Base-by-base conservation (phyloP, 345 rosid genomes). In the Crucihimalaya himalaica region DNA sequence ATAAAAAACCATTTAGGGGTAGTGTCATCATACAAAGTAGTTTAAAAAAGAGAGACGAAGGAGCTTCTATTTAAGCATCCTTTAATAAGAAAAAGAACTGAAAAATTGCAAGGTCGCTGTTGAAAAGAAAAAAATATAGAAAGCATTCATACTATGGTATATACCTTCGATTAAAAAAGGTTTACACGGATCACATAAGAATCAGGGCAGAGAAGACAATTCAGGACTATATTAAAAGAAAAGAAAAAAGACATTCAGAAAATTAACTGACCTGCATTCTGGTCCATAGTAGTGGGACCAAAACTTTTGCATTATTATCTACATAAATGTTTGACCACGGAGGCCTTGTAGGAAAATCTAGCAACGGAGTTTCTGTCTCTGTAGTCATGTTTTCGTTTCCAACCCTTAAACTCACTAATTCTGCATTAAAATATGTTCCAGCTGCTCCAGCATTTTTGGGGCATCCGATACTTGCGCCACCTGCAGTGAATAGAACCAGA, bases 391-490 rank as follows among this genome's bases (percentile, higher is more conserved):
- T 84, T 78, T 88, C 96, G 66, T 95, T 95, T 73, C 93, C 85
- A 73, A 95, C 97, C 74, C 94, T 85, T 76, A 95, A 80, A 83
- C 99, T 89, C 61, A 79, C 79, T 71, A 92, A 81, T 79, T 89
- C 85, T 70, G 89, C 91, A 87, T 95, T 88, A 62, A 91, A 95
- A 61, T 84, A 87, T 3, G 99, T 95, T 77, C 99, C 99, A 83
- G 99, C 99, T 40, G 97, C 97, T 74, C 99, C 99, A 76, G 97
- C 83, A 88, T 92, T 95, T 70, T 79, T 59, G 23, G 89, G 91
- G 78, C 97, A 92, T 64, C 93, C 96, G 37, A 86, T 76, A 77
- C 97, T 95, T 46, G 82, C 62, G 31, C 97, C 99, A 84, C 99
- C 99, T 91, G 84, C 78, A 66, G 29, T 71, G 46, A 66, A 15